Evolutionary conservation across 2,329 filamentous ascomycete species (phyloP).

Genomic region (Neonectria ditissima): DNA sequence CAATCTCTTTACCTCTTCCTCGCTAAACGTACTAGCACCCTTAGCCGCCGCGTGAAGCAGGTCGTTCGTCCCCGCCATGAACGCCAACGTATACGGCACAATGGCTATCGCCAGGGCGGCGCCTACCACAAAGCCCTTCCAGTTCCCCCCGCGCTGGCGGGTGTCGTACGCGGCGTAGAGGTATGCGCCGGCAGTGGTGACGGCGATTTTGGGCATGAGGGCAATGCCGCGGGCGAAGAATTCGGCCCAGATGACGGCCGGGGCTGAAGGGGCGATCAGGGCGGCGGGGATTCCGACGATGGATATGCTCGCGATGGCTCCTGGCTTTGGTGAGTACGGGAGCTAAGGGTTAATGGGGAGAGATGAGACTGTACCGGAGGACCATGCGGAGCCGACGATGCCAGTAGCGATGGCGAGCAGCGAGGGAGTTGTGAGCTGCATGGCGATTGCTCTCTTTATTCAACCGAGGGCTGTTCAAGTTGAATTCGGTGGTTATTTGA

Average conservation of each 20-base stretch:
- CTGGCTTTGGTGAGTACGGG: slow-evolving; percentile 40
- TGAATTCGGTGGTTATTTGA: background rate
- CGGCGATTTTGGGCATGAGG: slow-evolving; percentile 53
- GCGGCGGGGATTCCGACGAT: slow-evolving; percentile 50
- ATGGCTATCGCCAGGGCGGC: slow-evolving; percentile 51
- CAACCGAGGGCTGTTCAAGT: background rate
- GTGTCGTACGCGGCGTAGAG: slow-evolving; percentile 52
- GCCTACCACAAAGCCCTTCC: slow-evolving; percentile 50
- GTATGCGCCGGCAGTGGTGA: slow-evolving; percentile 49
- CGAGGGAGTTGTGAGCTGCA: slow-evolving; percentile 45
- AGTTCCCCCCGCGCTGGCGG: slow-evolving; percentile 41
- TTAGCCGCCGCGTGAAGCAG: slow-evolving; percentile 45
- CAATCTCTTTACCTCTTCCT: slow-evolving; percentile 39
- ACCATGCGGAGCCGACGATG: slow-evolving; percentile 53
- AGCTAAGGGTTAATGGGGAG: too few relatives aligned
- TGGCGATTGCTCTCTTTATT: background rate
- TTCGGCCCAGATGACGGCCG: slow-evolving; percentile 52
- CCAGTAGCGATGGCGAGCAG: slow-evolving; percentile 53
- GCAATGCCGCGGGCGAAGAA: slow-evolving; percentile 52
- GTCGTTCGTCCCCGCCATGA: slow-evolving; percentile 54
- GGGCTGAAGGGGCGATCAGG: slow-evolving; percentile 44
- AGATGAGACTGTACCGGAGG: slow-evolving; percentile 45
- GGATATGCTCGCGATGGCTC: slow-evolving; percentile 52
- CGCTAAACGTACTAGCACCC: slow-evolving; percentile 30
- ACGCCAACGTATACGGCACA: slow-evolving; percentile 54